These are phyloP conservation scores for Aspergillus arachidicola DNA, from an alignment of 2,329 filamentous ascomycete genomes.

Conservation along the genomic window DNA sequence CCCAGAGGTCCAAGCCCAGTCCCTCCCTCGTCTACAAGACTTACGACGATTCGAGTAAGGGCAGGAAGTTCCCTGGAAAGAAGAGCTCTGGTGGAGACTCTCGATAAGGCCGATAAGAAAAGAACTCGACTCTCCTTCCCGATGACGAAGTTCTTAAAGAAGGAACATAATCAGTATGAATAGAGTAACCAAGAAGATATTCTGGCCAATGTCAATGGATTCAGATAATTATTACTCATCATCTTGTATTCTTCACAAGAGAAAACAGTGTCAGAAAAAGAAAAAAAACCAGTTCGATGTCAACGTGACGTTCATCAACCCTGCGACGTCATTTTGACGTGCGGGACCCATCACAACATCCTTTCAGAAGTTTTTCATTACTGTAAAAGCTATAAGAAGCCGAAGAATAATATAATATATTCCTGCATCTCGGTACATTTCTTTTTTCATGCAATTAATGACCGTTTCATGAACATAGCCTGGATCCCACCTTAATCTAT, in stretches of 20 bases:
- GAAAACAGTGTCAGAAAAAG: too few relatives aligned
- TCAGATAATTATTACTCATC: too few relatives aligned
- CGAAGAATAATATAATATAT: not conserved
- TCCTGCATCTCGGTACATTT: not conserved
- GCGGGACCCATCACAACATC: not conserved
- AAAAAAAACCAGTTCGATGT: not conserved
- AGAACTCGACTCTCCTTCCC: too few relatives aligned
- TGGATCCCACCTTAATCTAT: not conserved
- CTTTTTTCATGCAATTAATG: not conserved
- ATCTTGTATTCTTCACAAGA: too few relatives aligned
- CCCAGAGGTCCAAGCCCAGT: not conserved
- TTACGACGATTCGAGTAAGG: not conserved
- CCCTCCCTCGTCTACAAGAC: not conserved
- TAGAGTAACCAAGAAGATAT: too few relatives aligned
- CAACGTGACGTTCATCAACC: constrained; percentile 12
- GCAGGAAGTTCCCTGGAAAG: too few relatives aligned
- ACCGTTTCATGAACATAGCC: not conserved
- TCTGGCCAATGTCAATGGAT: too few relatives aligned
- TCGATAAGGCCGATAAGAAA: too few relatives aligned
- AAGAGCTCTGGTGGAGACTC: too few relatives aligned
- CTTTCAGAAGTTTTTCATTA: not conserved
- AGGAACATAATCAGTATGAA: too few relatives aligned
- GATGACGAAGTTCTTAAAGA: not conserved
- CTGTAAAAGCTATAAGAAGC: not conserved
- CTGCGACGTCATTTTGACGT: constrained; percentile 14